A percentile compares a stretch with the other conserved stretches of the same genome.
Conservation (phyloP, 768 basidiomycete species). For the Macrolepiota dolichaula region DNA sequence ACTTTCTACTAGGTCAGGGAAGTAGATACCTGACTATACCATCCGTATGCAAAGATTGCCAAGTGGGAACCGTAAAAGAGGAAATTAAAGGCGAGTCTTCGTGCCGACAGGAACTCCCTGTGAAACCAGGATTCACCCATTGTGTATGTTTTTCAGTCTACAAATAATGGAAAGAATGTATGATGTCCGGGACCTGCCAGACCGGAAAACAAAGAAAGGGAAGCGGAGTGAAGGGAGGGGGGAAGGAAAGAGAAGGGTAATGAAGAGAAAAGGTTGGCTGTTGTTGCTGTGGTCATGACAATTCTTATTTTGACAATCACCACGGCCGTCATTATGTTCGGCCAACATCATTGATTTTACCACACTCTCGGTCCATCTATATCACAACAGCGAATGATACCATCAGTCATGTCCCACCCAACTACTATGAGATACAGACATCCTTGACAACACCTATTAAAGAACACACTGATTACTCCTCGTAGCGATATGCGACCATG, state of each 20-base stretch:
- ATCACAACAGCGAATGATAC: conserved; percentile 16
- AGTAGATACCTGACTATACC: conserved; percentile 69
- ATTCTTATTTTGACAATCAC: conserved; percentile 14
- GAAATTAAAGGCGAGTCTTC: conserved; percentile 70
- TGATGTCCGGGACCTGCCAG: conserved; percentile 53
- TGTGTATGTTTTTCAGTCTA: not conserved
- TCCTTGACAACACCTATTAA: not conserved
- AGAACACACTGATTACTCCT: conserved; percentile 44
- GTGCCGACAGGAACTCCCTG: conserved; percentile 60
- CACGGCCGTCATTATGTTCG: not conserved
- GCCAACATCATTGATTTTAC: conserved; percentile 4
- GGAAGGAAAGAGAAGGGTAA: conserved; percentile 21
- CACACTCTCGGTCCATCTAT: conserved; percentile 1
- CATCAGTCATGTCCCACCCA: conserved; percentile 22
- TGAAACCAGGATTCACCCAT: conserved; percentile 76
- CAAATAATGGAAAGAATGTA: not conserved
- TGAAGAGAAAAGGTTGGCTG: conserved; percentile 16
- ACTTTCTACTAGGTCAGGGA: not conserved
- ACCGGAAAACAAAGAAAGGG: conserved; percentile 20
- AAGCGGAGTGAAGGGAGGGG: conserved; percentile 19
- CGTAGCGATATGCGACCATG: conserved; percentile 96
- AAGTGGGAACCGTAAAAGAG: conserved; percentile 81
- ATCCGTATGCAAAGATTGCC: conserved; percentile 79
- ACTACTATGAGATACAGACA: not conserved
- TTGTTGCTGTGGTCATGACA: conserved; percentile 21